Conservation (phyloP, 495 filamentous ascomycete genomes). For the Letharia lupina region DNA sequence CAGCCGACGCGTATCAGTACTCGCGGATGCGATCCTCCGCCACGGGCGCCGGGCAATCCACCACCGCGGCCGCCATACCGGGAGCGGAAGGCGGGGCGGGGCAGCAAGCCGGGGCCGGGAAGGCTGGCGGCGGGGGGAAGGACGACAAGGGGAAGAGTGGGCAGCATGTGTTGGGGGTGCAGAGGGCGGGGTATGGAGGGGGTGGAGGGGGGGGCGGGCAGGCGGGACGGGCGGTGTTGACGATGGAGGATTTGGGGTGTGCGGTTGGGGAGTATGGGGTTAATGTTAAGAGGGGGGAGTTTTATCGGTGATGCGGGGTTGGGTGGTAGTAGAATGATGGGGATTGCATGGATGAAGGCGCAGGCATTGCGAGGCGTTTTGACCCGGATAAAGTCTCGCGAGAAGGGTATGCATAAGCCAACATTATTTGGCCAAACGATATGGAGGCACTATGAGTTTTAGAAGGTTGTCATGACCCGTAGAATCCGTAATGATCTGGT, state of each 20-base stretch:
- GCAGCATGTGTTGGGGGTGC: conserved; percentile 62
- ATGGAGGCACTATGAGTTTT: background rate
- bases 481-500: background rate
- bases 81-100: conserved; percentile 42
- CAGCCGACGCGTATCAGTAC: conserved; percentile 95
- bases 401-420: background rate
- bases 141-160: conserved; percentile 50
- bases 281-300: conserved; percentile 93
- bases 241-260: conserved; percentile 98
- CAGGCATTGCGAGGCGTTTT: background rate
- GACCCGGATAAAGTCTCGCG: background rate
- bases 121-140: conserved; percentile 61
- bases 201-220: conserved; percentile 52
- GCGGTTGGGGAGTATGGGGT: conserved; percentile 95
- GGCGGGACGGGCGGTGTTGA: conserved; percentile 78
- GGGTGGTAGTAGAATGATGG: background rate
- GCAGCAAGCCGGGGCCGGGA: conserved; percentile 38
- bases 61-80: conserved; percentile 47
- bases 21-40: conserved; percentile 88
- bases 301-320: conserved; percentile 62
- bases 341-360: background rate
- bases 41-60: conserved; percentile 60
- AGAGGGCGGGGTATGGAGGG: conserved; percentile 84
- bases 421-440: background rate
- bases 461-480: background rate